These are phyloP conservation scores for Saksenaea oblongispora DNA, from an alignment of 371 early-diverging fungal species.

Conservation along the genomic window DNA sequence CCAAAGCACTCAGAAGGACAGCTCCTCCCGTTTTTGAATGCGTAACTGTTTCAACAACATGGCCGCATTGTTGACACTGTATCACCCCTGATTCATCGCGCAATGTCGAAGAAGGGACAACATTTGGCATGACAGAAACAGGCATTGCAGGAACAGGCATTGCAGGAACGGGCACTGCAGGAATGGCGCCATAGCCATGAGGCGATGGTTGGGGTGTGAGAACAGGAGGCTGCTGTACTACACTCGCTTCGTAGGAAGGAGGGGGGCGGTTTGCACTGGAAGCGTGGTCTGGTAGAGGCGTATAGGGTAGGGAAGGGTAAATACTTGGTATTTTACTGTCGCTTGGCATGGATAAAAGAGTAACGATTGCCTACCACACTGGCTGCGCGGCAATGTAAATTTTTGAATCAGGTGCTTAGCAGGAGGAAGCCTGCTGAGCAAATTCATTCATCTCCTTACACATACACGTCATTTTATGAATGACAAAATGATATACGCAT, in stretches of 20 bases:
- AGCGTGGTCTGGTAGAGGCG: background rate
- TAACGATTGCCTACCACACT: background rate
- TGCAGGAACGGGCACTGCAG: conserved; percentile 2
- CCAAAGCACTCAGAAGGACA: conserved; percentile 1
- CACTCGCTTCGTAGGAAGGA: background rate
- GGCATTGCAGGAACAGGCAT: conserved; percentile 5
- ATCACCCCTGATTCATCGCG: conserved; percentile 9
- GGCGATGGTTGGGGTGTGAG: background rate
- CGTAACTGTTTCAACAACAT: conserved; percentile 18
- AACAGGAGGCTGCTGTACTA: background rate
- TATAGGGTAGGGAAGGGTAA: background rate
- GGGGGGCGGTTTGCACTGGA: background rate
- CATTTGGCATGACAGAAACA: background rate
- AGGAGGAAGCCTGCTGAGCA: too few species aligned
- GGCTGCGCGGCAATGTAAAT: background rate
- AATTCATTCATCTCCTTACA: background rate
- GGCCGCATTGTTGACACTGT: conserved; percentile 13
- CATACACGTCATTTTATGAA: background rate
- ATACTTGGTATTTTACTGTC: background rate
- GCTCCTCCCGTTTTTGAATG: conserved; percentile 12
- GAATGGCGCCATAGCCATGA: background rate
- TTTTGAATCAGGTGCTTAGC: too few species aligned
- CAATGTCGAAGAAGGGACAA: background rate
- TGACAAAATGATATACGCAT: background rate
- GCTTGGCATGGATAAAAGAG: background rate